phyloP scores from a whole-genome alignment of 768 basidiomycete species.

The Pleurotus pulmonarius region DNA sequence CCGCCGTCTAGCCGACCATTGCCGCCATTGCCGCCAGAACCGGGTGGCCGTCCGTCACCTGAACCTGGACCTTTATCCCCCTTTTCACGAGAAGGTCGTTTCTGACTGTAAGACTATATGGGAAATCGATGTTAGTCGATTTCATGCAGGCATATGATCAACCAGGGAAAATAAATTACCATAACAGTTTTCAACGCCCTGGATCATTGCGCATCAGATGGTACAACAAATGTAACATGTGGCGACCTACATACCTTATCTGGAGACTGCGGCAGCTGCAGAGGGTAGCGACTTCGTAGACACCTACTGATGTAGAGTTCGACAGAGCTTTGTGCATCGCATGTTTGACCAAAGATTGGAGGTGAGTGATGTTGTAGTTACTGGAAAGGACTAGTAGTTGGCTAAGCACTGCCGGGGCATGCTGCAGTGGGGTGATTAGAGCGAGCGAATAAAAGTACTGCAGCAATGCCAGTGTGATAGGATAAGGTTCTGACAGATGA shows the following conservation, averaged over 20 bases:
- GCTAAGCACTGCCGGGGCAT: constrained; percentile 84
- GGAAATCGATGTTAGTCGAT: constrained; percentile 7
- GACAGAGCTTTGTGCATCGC: constrained; percentile 89
- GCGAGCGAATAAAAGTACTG: constrained; percentile 93
- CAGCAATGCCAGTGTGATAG: constrained; percentile 81
- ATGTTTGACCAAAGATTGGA: constrained; percentile 83
- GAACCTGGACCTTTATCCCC: constrained; percentile 35
- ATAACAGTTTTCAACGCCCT: constrained; percentile 83
- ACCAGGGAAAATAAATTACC: constrained; percentile 37
- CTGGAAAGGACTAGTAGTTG: constrained; percentile 81
- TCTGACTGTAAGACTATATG: constrained; percentile 73
- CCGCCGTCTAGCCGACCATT: constrained; percentile 26
- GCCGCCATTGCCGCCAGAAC: constrained; percentile 27
- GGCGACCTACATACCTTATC: constrained; percentile 59
- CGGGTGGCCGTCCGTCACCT: constrained; percentile 24
- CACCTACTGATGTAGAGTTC: constrained; percentile 81
- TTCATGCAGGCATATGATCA: not conserved
- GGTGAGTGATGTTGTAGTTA: constrained; percentile 74
- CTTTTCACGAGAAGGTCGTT: constrained; percentile 57
- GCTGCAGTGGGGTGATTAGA: constrained; percentile 87
- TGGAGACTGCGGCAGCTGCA: constrained; percentile 87
- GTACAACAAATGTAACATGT: not conserved
- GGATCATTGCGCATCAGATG: constrained; percentile 14
- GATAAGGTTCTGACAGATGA: constrained; percentile 83
- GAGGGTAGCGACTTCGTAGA: constrained; percentile 93